These are phyloP conservation scores for Sordariomycetes sp. DNA, from an alignment of 2,329 filamentous ascomycete genomes.

Conservation along the genomic window DNA sequence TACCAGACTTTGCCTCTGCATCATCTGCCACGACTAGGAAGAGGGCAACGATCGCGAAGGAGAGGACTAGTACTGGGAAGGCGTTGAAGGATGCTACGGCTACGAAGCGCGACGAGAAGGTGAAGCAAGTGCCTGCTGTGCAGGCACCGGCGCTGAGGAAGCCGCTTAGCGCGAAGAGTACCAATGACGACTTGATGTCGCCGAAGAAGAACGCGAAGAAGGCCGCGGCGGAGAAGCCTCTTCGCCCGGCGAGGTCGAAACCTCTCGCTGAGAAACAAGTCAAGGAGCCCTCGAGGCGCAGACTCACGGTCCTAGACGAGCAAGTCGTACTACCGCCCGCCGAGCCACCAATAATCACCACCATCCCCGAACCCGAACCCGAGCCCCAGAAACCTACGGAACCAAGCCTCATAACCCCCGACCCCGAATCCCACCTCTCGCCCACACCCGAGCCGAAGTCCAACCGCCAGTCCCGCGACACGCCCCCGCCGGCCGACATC, in stretches of 20 bases:
- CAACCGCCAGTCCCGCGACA: constrained; percentile 28
- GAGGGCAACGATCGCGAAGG: constrained; percentile 1
- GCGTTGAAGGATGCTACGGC: constrained; percentile 31
- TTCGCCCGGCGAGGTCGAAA: constrained; percentile 11
- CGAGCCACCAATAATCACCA: neutral
- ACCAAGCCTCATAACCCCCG: neutral
- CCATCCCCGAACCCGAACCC: constrained; percentile 8
- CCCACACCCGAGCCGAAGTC: constrained; percentile 24
- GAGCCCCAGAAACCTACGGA: constrained; percentile 6
- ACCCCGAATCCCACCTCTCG: constrained; percentile 11
- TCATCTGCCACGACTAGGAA: neutral
- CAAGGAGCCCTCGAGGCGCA: constrained; percentile 10
- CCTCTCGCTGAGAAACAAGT: neutral
- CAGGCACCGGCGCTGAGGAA: constrained; percentile 21
- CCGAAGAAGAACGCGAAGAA: constrained; percentile 38
- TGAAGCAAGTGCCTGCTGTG: neutral
- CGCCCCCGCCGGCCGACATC: constrained; percentile 46
- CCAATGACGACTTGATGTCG: constrained; percentile 44
- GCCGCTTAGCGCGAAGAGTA: constrained; percentile 42
- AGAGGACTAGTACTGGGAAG: constrained; percentile 17
- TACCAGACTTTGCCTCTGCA: neutral
- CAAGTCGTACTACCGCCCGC: neutral
- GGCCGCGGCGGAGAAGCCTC: constrained; percentile 14
- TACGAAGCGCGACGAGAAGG: constrained; percentile 21
- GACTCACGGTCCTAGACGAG: constrained; percentile 12